Conservation (phyloP, 805 yeast species). For the Brettanomyces bruxellensis region DNA sequence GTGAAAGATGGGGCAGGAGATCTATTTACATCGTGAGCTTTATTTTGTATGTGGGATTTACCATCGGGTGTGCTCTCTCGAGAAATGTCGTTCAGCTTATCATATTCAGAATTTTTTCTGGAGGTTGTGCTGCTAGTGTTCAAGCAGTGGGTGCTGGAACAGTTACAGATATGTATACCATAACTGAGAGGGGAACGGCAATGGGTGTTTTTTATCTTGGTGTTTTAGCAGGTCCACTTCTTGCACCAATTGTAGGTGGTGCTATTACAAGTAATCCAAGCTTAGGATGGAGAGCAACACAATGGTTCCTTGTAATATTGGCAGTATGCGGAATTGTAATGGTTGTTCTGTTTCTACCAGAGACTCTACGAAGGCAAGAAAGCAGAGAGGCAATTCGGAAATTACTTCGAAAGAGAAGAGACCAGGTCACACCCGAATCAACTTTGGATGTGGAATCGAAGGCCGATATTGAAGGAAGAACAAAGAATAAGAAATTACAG, state of each 20-base stretch:
- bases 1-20: conserved; percentile 70
- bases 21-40: conserved; percentile 66
- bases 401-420: conserved; percentile 31
- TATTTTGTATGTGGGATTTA: conserved; percentile 50
- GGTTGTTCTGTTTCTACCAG: conserved; percentile 60
- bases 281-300: conserved; percentile 88
- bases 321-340: conserved; percentile 42
- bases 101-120: conserved; percentile 60
- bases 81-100: conserved; percentile 55
- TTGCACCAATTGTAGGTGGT: conserved; percentile 78
- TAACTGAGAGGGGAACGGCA: conserved; percentile 65
- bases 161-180: conserved; percentile 60
- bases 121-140: conserved; percentile 78
- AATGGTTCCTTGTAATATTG: conserved; percentile 70
- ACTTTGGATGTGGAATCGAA: neutral
- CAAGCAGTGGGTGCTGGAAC: conserved; percentile 91
- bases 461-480: neutral
- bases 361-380: conserved; percentile 62
- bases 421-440: neutral
- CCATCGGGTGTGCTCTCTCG: conserved; percentile 63
- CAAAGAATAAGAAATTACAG: conserved; percentile 10
- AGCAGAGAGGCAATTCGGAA: conserved; percentile 44
- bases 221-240: conserved; percentile 69
- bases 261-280: conserved; percentile 42
- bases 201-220: conserved; percentile 79